Base-by-base conservation (phyloP, 176 grass and related monocot species). In the Phoenix roebelenii region DNA sequence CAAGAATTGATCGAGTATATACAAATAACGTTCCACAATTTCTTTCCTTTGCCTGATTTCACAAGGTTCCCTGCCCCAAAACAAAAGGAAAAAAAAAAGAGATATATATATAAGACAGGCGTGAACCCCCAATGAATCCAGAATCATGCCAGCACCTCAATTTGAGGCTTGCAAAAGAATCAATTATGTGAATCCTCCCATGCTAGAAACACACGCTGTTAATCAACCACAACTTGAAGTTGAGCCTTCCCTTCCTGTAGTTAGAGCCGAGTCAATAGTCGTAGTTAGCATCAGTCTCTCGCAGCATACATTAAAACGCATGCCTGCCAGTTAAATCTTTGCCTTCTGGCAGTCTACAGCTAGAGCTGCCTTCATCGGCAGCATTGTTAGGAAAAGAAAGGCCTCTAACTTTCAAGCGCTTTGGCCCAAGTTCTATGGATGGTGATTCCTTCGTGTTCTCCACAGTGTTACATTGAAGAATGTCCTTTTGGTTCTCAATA, bases 81-180 rank as follows among this genome's bases (percentile, higher is more conserved):
- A 29, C 12, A 53, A 58, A 60, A 68, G 32, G 32, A 18, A 16
- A 15, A 15, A 76, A 73, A 30, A 73, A 61, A 12, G 12, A 44
- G 12, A 32, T 1, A 32, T 6, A 30, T 6, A 53, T 73, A 61
- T 9, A 44, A 44, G 10, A 44, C 35, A 44, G 35, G 35, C 5
- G 10, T 44, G 35, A 44, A 44, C 35, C 35, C 10, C 76, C 69
- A 52, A 72, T 72, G 32, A 65, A 87, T 82, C 70, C 58, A 75
- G 59, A 44, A 44, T 51, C 72, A 69, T 16, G 61, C 53, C 52
- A 22, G 10, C 49, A 73, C 70, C 73, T 84, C 76, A 72, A 85
- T 80, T 80, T 72, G 72, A 80, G 77, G 76, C 52, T 51, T 58
- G 76, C 72, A 85, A 85, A 76, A 72, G 75, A 63, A 85, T 79